phyloP scores from a whole-genome alignment of 106 monocot genomes.

The Allium cepa region DNA sequence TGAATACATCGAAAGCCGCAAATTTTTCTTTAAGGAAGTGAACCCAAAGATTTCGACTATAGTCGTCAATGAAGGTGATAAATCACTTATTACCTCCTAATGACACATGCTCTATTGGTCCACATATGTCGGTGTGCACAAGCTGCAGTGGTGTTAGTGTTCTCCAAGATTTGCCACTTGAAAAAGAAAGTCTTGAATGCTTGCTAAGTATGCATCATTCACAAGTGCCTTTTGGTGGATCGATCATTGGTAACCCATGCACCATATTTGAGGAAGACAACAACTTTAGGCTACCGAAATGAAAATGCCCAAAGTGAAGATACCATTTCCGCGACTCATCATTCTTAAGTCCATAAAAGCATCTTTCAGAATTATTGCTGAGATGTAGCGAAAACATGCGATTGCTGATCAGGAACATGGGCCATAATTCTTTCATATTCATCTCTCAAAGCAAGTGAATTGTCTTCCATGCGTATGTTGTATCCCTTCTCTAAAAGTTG shows the following conservation, averaged over 20 bases:
- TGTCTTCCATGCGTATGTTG: background rate
- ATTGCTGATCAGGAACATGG: background rate
- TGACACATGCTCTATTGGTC: background rate
- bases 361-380: no score
- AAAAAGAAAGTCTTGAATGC: background rate
- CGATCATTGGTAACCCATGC: background rate
- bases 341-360: background rate
- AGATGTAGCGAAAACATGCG: conserved; percentile 3
- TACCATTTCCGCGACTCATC: background rate
- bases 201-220: background rate
- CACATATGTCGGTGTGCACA: background rate
- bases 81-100: background rate
- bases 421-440: background rate
- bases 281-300: background rate
- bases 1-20: no score
- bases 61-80: background rate
- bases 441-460: conserved; percentile 5
- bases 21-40: no score
- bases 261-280: background rate
- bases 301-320: background rate
- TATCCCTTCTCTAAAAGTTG: conserved; percentile 9
- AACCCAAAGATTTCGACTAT: background rate
- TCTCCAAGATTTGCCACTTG: no score
- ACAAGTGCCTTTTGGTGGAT: background rate
- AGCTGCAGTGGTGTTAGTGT: background rate